Base-by-base conservation (phyloP, 169 alveolate species). In the Plasmodium fragile region DNA sequence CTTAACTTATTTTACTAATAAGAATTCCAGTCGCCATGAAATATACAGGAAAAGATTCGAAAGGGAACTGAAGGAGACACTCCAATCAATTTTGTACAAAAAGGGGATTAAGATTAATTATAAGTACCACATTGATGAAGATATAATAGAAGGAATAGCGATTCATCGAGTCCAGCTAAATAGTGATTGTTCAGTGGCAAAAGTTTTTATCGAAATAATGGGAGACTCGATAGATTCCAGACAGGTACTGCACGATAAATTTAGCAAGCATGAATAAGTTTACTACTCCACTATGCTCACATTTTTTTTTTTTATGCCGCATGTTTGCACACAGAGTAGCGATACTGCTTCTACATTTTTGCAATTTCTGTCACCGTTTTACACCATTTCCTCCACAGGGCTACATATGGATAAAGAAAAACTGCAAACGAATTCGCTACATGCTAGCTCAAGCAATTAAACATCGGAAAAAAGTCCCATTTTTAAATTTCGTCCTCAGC, bases 151-250 rank as follows among this genome's bases (percentile, higher is more conserved):
- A 43, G 93, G 93, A 3, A 87, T 87, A 87, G 81, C 65, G 18
- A 41, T 87, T 77, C 72, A 78, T 52, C 65, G 65, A 28, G 93
- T 87, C 18, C 84, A 87, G 49, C 83, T 87, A 41, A 87, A 59
- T 52, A 13, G 43, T 25, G 93, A 87, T 87, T 87, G 93, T 87
- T 87, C 93, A 78, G 80, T 87, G 11, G 93, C 93, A 36, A 87
- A 87, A 87, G 93, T 87, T 39, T 39, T 78, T 78, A 43, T 87
- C 34, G 93, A 87, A 87, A 87, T 87, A 11, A 87, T 87, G 93
- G 93, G 93, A 22, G 93, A 87, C 49, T 87, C 93, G 10, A 79
- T 87, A n/a, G 93, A 87, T 79, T 53, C 93, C 32, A 78, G 90
- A 79, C 93, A 87, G 59, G 93, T 87, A 87, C 13, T 34, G 5